A percentile compares a stretch with the other conserved stretches of the same genome.
phyloP scores from a whole-genome alignment of 2,329 filamentous ascomycete species.

The Pezicula radicicola region DNA sequence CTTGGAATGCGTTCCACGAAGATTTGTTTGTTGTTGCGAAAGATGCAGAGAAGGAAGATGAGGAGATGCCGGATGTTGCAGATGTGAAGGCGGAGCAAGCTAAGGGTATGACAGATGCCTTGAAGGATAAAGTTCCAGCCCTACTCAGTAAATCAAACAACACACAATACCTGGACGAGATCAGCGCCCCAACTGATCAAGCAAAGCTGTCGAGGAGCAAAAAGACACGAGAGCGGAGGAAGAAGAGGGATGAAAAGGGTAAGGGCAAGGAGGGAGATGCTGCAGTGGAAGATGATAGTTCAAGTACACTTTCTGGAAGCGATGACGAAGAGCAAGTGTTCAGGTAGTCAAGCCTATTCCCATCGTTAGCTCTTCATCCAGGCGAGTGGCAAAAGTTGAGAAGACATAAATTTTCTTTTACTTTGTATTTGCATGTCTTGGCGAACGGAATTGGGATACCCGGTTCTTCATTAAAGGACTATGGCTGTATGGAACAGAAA shows the following conservation, averaged over 20 bases:
- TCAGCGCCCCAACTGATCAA: conserved; percentile 47
- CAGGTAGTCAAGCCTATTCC: neutral
- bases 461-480: neutral
- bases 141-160: conserved; percentile 53
- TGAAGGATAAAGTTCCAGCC: conserved; percentile 13
- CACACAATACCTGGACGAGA: conserved; percentile 58
- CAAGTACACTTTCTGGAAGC: neutral
- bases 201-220: conserved; percentile 25
- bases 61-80: conserved; percentile 12
- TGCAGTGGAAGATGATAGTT: conserved; percentile 11
- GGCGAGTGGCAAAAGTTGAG: no score
- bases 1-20: conserved; percentile 74
- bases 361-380: no score
- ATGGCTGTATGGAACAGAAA: neutral
- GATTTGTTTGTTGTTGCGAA: conserved; percentile 53
- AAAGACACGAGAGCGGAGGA: conserved; percentile 3
- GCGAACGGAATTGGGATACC: conserved; percentile 18
- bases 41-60: conserved; percentile 6
- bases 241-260: conserved; percentile 3
- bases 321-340: neutral
- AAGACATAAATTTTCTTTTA: neutral
- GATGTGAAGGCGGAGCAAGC: neutral
- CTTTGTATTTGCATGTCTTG: neutral
- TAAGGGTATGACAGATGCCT: neutral
- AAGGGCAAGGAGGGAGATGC: conserved; percentile 7